Conservation (phyloP, 2,329 filamentous ascomycete genomes). For the Cephalotrichum gorgonifer region DNA sequence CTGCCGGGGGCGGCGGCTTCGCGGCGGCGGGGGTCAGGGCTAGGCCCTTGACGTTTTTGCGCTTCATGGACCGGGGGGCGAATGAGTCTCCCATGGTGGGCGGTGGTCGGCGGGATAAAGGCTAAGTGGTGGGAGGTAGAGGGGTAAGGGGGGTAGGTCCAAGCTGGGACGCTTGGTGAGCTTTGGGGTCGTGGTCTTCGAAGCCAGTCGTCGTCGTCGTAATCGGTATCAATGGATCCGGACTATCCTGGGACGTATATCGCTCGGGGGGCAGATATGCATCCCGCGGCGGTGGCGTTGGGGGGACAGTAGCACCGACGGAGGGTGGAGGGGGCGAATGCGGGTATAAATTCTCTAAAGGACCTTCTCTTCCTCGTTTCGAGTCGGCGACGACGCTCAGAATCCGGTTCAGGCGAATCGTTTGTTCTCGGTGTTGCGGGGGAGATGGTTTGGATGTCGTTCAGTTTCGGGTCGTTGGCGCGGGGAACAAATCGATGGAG, state of each 20-base stretch:
- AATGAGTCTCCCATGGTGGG: constrained; percentile 50
- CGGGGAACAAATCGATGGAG: too few relatives aligned
- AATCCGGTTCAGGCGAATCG: too few relatives aligned
- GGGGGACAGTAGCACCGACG: not conserved
- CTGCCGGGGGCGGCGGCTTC: constrained; percentile 60
- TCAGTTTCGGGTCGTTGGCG: too few relatives aligned
- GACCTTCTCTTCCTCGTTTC: too few relatives aligned
- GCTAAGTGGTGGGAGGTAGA: not conserved
- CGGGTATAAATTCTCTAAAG: too few relatives aligned
- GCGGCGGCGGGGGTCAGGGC: constrained; percentile 72
- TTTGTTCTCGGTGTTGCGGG: too few relatives aligned
- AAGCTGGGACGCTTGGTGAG: not conserved
- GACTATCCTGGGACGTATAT: not conserved
- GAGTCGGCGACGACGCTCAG: too few relatives aligned
- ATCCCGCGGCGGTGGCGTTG: not conserved
- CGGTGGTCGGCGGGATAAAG: not conserved
- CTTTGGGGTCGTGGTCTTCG: not conserved
- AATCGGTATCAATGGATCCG: not conserved
- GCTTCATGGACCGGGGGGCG: constrained; percentile 78
- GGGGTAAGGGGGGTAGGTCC: too few relatives aligned
- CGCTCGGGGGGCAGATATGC: not conserved
- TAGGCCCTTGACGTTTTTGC: constrained; percentile 97
- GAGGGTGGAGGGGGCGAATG: too few relatives aligned
- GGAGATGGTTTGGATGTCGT: too few relatives aligned
- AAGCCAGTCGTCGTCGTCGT: not conserved